A percentile compares a stretch with the other conserved stretches of the same genome.
Conservation (phyloP, 805 yeast genomes). For the Torulaspora delbrueckii region DNA sequence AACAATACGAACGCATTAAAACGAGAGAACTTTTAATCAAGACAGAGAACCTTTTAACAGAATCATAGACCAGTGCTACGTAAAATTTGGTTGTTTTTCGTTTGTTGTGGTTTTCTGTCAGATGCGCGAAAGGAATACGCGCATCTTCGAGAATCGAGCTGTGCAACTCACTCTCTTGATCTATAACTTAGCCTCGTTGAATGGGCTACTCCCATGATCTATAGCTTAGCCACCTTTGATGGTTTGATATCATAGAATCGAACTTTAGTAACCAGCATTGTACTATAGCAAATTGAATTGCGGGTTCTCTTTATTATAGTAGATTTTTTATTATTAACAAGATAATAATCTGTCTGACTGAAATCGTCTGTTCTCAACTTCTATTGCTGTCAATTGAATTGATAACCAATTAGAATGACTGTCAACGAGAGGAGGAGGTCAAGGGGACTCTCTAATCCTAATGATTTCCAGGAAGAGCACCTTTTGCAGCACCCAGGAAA, state of each 20-base stretch:
- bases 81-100: neutral
- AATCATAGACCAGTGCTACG: neutral
- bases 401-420: slow-evolving; percentile 1
- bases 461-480: slow-evolving; percentile 19
- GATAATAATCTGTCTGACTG: neutral
- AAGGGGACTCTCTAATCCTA: slow-evolving; percentile 17
- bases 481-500: slow-evolving; percentile 65
- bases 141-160: neutral
- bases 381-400: neutral
- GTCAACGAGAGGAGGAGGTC: slow-evolving; percentile 10
- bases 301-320: no score
- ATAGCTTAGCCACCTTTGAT: no score
- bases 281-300: no score
- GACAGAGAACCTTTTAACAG: neutral
- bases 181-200: no score
- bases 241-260: no score
- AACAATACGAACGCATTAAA: neutral
- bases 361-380: no score
- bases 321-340: no score
- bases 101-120: neutral
- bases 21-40: neutral
- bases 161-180: no score
- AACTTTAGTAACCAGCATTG: no score
- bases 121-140: neutral
- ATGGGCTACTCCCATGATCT: no score